Percentiles rank a stretch among this genome's conserved stretches.
phyloP scores from a whole-genome alignment of 768 basidiomycete species.

The Dentipellis sp. region DNA sequence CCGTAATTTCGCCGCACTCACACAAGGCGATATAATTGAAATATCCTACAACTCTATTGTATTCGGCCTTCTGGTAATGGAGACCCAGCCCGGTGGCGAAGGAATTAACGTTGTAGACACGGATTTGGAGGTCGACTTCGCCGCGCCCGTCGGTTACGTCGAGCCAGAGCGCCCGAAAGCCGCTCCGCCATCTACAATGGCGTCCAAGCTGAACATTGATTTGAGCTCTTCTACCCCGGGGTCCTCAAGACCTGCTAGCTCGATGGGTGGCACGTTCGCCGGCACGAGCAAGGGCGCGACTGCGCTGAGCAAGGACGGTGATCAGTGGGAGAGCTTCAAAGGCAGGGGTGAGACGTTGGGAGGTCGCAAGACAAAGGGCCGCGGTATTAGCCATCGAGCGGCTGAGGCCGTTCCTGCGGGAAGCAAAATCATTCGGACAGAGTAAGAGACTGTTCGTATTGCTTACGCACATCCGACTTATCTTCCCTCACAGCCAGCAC shows the following conservation, averaged over 20 bases:
- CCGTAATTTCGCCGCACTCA: constrained; percentile 85
- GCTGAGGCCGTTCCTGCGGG: constrained; percentile 69
- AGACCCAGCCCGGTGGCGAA: constrained; percentile 74
- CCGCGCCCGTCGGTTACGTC: constrained; percentile 84
- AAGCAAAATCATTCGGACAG: constrained; percentile 86
- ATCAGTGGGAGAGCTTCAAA: constrained; percentile 93
- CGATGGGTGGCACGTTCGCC: constrained; percentile 60
- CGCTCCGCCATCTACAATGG: constrained; percentile 83
- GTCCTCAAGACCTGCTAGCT: constrained; percentile 73
- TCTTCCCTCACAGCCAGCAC: constrained; percentile 47
- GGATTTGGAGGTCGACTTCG: constrained; percentile 98
- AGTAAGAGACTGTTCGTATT: constrained; percentile 42
- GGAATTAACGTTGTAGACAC: constrained; percentile 91
- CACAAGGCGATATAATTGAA: constrained; percentile 96
- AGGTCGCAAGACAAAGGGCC: constrained; percentile 92
- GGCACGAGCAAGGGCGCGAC: constrained; percentile 38
- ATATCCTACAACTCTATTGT: constrained; percentile 95
- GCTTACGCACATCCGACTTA: neutral
- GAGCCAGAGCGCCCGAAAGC: constrained; percentile 87
- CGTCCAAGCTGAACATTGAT: constrained; percentile 93
- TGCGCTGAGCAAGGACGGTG: constrained; percentile 63
- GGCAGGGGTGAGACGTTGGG: constrained; percentile 87
- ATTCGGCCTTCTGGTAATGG: constrained; percentile 95
- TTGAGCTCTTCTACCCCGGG: constrained; percentile 79
- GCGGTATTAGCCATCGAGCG: constrained; percentile 79